Evolutionary conservation across 148 eudicot species (phyloP), one percentile per base, ranked within the genome.

Genomic region (Rhododendron ferrugineum): DNA sequence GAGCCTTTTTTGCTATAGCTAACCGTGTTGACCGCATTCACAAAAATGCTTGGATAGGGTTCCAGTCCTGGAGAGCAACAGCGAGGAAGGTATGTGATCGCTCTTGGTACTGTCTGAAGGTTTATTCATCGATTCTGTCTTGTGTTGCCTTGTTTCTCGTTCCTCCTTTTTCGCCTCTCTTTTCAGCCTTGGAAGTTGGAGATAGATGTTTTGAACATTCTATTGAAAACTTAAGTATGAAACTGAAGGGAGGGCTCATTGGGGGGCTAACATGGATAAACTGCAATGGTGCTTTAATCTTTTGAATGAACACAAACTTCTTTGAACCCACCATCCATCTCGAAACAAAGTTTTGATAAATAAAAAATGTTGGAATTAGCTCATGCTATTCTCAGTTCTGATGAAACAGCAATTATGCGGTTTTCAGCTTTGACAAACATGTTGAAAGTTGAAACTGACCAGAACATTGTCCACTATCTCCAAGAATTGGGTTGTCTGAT

Each of bases 21-120:
- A 88, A 94, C 90, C 89, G 93, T 84, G 88, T 96, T 82, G 99
- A 96, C 42, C 94, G 96, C 49, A 85, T 95, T 20, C 99, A 96
- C 85, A 96, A 90, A 85, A 96, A 96, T 90, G 91, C 98, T 62
- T 96, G 99, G 99, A 96, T 96, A 86, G 99, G 99, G 79, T 96
- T 95, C 87, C 98, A 94, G 44, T 96, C 97, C 15, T 96, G 99
- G 99, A 90, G 99, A 91, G 92, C 91, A 85, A 91, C 93, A 66
- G 98, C 97, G 34, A 88, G 89, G 84, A 91, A 89, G 97, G 99
- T 93, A 54, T 7, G 44, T 72, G 10, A 18, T 68, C 66, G 11
- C 47, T 78, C n/a, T 85, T 49, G 72, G 56, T 82, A 36, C 34
- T 20, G 11, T 75, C 34, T 75, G 14, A 49, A 81, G 37, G 56